Evolutionary conservation across 148 eudicot genomes (phyloP), one percentile per base, ranked within the genome.

Genomic region (Vaccinium corymbosum): DNA sequence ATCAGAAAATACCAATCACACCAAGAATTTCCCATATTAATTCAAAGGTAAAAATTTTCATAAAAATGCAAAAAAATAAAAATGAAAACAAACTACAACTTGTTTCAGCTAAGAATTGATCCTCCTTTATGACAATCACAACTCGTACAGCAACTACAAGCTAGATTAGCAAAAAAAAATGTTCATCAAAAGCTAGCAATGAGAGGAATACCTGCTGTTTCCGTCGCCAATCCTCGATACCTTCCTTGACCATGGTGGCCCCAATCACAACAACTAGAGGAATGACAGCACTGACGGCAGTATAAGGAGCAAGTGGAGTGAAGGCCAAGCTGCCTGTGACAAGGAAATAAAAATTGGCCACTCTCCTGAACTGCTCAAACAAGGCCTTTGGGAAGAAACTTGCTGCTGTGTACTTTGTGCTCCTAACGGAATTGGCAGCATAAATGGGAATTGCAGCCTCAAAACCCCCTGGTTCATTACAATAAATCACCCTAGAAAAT

Each of bases 361-460:
- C 98, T 82, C 98, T 94, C 81, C 98, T 92, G 88, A 95, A 95
- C 89, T 95, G 98, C 88, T 95, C 98, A 93, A 95, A 95, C 92
- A 94, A 92, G 6, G 95, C 84, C 86, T 94, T 95, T 14, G 98
- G 98, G 9, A 95, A 17, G 85, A 95, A 95, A 82, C 89, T 92
- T 75, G 93, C 91, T 82, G 89, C 83, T 64, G 94, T 95, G 87
- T 94, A 95, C 85, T 94, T 95, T 3, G 98, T 95, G 0, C 94
- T 91, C 59, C 92, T 90, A 32, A 90, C 93, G 88, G 92, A 89
- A 85, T 95, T 95, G 80, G 82, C 80, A 6, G 90, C 90, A 85
- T 95, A 95, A 38, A 84, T 75, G 19, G 84, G 76, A 49, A 85
- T 42, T 66, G 50, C 12, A 13, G 89, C 77, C n/a, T 94, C 93